Evolutionary conservation across 2,329 filamentous ascomycete genomes (phyloP).

Genomic region (Sarocladium kiliense): DNA sequence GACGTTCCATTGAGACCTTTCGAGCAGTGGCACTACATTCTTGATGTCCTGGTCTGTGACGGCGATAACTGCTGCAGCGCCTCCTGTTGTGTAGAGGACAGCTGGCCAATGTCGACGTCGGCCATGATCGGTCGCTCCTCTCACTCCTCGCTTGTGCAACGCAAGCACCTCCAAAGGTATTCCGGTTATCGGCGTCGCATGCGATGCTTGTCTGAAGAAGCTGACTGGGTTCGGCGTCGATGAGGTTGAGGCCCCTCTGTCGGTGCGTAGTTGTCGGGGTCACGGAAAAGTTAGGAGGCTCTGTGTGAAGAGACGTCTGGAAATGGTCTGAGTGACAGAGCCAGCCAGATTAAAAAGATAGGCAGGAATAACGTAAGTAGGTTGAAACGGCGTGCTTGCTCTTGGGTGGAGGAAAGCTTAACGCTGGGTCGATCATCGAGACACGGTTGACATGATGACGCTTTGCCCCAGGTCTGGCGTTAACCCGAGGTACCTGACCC

Average conservation of each 20-base stretch:
- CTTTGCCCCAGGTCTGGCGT: no score
- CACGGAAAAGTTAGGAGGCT: no score
- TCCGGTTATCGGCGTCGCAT: neutral
- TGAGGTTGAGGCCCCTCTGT: neutral
- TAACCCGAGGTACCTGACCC: no score
- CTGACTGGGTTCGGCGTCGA: neutral
- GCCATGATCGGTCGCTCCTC: conserved; percentile 23
- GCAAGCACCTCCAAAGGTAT: neutral
- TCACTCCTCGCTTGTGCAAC: neutral
- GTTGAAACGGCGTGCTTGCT: no score
- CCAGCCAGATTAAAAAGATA: no score
- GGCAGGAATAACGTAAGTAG: no score
- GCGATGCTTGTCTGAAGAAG: neutral
- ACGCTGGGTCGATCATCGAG: no score
- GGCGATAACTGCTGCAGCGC: conserved; percentile 79
- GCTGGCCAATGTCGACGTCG: conserved; percentile 55
- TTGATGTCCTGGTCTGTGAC: conserved; percentile 79
- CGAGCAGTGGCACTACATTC: conserved; percentile 72
- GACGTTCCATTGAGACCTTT: conserved; percentile 92
- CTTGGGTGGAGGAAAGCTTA: no score
- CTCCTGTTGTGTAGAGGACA: conserved; percentile 73
- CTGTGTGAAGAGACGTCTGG: no score
- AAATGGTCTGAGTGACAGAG: no score
- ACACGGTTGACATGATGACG: no score
- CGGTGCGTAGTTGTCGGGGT: no score